Evolutionary conservation across 2,329 filamentous ascomycete genomes (phyloP).

Genomic region (Raffaelea ambrosiae): DNA sequence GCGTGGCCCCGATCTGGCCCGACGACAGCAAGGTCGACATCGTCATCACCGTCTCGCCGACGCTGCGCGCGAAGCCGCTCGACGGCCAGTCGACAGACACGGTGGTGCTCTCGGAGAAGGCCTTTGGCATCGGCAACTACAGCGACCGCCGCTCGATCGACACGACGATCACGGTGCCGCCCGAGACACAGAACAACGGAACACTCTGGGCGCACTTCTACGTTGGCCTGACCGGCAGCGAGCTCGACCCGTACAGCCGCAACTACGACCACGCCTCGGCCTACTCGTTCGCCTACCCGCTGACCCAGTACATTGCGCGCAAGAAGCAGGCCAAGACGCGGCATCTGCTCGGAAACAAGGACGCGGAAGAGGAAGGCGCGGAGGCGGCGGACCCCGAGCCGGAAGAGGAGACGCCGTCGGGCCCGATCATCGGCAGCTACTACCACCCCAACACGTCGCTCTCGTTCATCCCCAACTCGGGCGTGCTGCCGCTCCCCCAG

Average conservation of each 20-base stretch:
- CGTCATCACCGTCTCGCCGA: conserved; percentile 73
- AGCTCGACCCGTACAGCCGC: conserved; percentile 64
- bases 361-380: conserved; percentile 35
- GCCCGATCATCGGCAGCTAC: conserved; percentile 71
- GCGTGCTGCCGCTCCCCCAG: conserved; percentile 56
- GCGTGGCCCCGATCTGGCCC: conserved; percentile 82
- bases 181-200: conserved; percentile 78
- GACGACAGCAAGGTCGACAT: conserved; percentile 72
- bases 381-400: not conserved
- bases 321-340: conserved; percentile 85
- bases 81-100: conserved; percentile 56
- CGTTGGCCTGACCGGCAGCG: conserved; percentile 65
- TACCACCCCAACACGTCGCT: conserved; percentile 95
- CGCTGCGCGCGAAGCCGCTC: conserved; percentile 59
- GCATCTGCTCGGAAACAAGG: conserved; percentile 62
- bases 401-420: conserved; percentile 17
- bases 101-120: conserved; percentile 70
- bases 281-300: conserved; percentile 72
- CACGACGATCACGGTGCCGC: conserved; percentile 68
- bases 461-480: conserved; percentile 74
- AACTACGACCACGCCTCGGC: conserved; percentile 68
- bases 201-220: conserved; percentile 96
- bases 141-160: conserved; percentile 71
- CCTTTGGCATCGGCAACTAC: conserved; percentile 70
- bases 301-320: conserved; percentile 85